Conservation (phyloP, 345 rosid genomes). For the Citrus maxima region DNA sequence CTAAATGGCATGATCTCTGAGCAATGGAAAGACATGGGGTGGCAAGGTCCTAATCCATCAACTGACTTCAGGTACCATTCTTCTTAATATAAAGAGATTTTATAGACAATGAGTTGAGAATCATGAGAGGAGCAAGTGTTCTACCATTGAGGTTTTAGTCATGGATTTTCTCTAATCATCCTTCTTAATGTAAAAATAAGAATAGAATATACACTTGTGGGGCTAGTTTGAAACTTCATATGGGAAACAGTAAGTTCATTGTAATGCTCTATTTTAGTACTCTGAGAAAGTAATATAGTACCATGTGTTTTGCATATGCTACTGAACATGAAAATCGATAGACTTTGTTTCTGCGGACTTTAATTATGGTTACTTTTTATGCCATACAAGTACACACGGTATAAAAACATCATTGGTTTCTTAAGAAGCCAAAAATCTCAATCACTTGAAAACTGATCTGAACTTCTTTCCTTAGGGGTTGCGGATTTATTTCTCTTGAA, state of each 20-base stretch:
- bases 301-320: background rate
- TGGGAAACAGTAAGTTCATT: background rate
- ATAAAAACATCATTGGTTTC: background rate
- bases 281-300: background rate
- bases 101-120: background rate
- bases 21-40: slow-evolving; percentile 99
- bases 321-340: background rate
- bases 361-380: background rate
- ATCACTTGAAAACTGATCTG: slow-evolving; percentile 5
- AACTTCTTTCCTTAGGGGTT: slow-evolving; percentile 54
- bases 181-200: background rate
- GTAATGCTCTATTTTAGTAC: background rate
- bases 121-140: background rate
- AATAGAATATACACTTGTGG: background rate
- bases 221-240: background rate
- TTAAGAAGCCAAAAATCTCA: background rate
- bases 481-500: slow-evolving; percentile 86
- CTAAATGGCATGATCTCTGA: slow-evolving; percentile 73
- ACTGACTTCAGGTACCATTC: slow-evolving; percentile 83
- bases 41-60: slow-evolving; percentile 99
- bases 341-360: background rate
- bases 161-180: background rate
- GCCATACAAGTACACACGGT: background rate
- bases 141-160: slow-evolving; percentile 1
- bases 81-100: background rate